Base-by-base conservation (phyloP, 73 alveolate genomes). In the Uronychia setigera region DNA sequence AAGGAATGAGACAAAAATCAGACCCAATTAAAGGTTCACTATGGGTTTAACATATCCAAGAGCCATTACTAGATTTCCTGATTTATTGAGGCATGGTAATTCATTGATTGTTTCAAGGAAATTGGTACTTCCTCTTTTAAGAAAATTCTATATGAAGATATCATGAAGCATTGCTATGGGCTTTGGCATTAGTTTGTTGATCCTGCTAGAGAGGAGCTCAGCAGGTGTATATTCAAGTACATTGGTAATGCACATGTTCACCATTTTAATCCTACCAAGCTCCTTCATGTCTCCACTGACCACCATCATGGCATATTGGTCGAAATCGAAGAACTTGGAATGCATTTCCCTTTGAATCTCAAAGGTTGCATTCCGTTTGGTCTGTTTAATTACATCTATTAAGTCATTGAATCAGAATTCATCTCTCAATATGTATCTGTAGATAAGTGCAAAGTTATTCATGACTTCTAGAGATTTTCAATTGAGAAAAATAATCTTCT, bases 281-380 rank as follows among this genome's bases (percentile, higher is more conserved):
- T 85, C 91, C 77, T 85, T 85, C 1, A 85, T 78, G 59, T 85
- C 91, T 11, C 91, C 91, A 9, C 81, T 34, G 29, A 85, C 91
- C 30, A 77, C 9, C 31, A 78, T 33, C 85, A 85, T 85, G 28
- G 86, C 91, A 58, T 85, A 85, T 32, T 85, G 30, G 79, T 85
- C 91, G 33, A 60, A 31, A 30, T 85, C 91, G 59, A 76, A 85
- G 59, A 85, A 85, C 33, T 77, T 85, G 26, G 91, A 84, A 30
- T 29, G n/a, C 1, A 77, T 31, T 29, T 85, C 91, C 33, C 91
- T 32, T n/a, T 34, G 33, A 75, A 74, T 28, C 59, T 85, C 91
- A 1, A 85, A 59, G 29, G 76, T 85, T 34, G 76, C 77, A 25
- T 83, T 85, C 31, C 79, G 76, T 29, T 85, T 77, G 1, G 77